Evolutionary conservation across 352 stramenopile genomes (phyloP).

Genomic region (Halophytophthora polymorphica): DNA sequence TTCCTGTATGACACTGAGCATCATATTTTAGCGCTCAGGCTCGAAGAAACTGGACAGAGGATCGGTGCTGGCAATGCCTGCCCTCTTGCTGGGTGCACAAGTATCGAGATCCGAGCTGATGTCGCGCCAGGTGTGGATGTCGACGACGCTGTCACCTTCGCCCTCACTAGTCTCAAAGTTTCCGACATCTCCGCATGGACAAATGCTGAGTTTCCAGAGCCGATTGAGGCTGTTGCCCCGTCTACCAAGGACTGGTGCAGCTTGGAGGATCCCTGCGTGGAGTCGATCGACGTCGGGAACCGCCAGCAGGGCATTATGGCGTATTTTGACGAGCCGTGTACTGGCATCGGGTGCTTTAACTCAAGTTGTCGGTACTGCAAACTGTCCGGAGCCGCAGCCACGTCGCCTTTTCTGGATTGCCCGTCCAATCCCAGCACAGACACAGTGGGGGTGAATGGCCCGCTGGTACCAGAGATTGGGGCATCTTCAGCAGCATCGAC

Average conservation of each 20-base stretch:
- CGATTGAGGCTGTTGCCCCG: not conserved
- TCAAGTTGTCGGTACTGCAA: slow-evolving; percentile 37
- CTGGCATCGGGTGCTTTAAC: slow-evolving; percentile 29
- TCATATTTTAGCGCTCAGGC: slow-evolving; percentile 13
- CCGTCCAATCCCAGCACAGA: slow-evolving; percentile 22
- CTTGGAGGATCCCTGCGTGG: slow-evolving; percentile 30
- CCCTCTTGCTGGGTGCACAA: slow-evolving; percentile 19
- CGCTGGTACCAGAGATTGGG: too few species aligned
- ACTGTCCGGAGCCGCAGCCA: slow-evolving; percentile 21
- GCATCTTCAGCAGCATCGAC: too few species aligned
- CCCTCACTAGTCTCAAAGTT: slow-evolving; percentile 1
- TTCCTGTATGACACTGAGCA: slow-evolving; percentile 25
- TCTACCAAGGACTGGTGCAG: slow-evolving; percentile 31
- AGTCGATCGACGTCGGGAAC: slow-evolving; percentile 32
- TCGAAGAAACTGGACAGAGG: slow-evolving; percentile 16
- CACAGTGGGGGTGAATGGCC: not conserved
- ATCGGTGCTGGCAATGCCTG: slow-evolving; percentile 9
- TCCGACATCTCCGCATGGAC: slow-evolving; percentile 1
- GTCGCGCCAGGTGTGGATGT: slow-evolving; percentile 12
- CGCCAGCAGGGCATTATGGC: slow-evolving; percentile 27
- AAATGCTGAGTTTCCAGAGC: slow-evolving; percentile 7
- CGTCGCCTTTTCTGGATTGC: slow-evolving; percentile 26
- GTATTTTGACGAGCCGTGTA: slow-evolving; percentile 21
- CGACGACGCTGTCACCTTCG: not conserved
- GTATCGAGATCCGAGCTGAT: slow-evolving; percentile 14